Evolutionary conservation across 1,284 basidiomycete genomes (phyloP), one percentile per base, ranked within the genome.

Genomic region (Ceratobasidium sp.): DNA sequence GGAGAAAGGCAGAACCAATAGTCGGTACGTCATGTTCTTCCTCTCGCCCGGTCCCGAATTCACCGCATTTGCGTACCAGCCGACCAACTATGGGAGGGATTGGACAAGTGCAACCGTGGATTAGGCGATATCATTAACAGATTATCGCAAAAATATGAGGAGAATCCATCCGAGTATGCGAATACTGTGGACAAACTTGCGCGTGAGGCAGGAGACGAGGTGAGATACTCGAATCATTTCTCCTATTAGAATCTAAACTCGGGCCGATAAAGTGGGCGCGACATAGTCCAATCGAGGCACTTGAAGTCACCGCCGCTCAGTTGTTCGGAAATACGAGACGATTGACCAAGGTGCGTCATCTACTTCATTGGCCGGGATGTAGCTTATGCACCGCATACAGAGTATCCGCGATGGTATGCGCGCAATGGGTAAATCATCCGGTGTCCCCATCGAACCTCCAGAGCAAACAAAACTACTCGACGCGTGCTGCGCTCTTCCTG

Each of bases 391-490:
- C 6, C 44, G 46, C 60, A 70, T 75, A 23, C 75, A 94, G 87
- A 82, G 81, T 49, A 90, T 96, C 52, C 89, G 96, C 19, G 79
- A 77, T 9, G 84, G 87, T 62, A 96, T 98, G 92, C 88, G 90
- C 71, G 81, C 85, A 71, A 95, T 99, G 88, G 94, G 95, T n/a
- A 78, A 80, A 2, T 80, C 83, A 0, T 86, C 91, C 0, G 86
- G 81, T 11, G 93, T 95, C 9, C 91, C 92, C 9, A 95, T 99
- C 72, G 97, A 99, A 77, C 97, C 97, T 0, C 78, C 82, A 6
- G 88, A 92, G 77, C 97, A 99, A 79, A 95, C 93, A 0, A 79
- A 82, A 42, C 83, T 99, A n/a, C 83, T 99, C 54, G 87, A 98
- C 75, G 82, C 83, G 6, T 96, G 93, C 73, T 81, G 89, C 27